These are phyloP conservation scores for Fraxinus floribunda DNA, from an alignment of 305 asterid species.

Conservation along the genomic window DNA sequence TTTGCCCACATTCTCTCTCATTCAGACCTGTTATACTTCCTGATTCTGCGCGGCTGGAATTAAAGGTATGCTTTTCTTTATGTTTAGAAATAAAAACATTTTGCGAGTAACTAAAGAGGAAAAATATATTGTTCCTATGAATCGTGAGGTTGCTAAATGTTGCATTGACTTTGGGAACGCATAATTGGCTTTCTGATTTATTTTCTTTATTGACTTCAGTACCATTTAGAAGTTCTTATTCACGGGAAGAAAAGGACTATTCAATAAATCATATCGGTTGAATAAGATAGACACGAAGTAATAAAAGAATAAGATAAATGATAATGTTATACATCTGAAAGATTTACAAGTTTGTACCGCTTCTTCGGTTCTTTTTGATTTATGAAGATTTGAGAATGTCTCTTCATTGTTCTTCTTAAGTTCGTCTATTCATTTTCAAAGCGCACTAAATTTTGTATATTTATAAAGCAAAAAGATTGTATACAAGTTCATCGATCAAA, in stretches of 20 bases:
- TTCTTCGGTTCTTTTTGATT: not conserved
- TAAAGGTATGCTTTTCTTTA: conserved; percentile 60
- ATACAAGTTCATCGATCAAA: not conserved
- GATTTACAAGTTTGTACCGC: not conserved
- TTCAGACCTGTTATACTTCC: conserved; percentile 98
- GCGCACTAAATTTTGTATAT: not conserved
- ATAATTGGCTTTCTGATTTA: not conserved
- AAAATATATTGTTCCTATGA: not conserved
- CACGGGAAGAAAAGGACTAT: not conserved
- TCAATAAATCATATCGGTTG: not conserved
- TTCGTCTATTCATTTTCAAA: not conserved
- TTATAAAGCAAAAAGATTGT: not conserved
- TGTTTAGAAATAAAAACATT: not conserved
- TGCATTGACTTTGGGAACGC: not conserved
- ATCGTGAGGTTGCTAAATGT: not conserved
- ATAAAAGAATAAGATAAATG: not conserved
- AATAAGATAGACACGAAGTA: not conserved
- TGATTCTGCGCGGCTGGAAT: conserved; percentile 89
- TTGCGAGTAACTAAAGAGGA: not conserved
- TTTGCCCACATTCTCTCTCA: conserved; percentile 96
- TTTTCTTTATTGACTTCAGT: not conserved
- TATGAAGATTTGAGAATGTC: not conserved
- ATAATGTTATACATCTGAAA: not conserved
- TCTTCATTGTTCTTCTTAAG: not conserved
- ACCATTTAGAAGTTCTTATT: not conserved